Conservation (phyloP, 306 rosid genomes). For the Astragalus membranaceus region DNA sequence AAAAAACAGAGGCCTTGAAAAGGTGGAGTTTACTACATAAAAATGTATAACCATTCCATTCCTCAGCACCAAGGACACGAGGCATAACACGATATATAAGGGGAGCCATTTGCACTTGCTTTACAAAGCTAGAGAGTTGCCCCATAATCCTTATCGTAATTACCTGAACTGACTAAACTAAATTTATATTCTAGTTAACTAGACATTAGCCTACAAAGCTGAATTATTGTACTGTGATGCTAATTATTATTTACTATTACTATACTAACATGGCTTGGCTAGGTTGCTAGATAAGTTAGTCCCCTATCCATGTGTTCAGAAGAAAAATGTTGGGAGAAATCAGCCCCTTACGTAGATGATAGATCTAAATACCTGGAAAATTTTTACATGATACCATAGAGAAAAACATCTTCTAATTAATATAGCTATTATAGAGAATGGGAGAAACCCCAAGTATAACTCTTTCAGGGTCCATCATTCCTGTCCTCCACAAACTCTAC, state of each 20-base stretch:
- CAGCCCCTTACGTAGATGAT: no score
- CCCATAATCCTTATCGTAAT: neutral
- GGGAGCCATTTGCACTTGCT: neutral
- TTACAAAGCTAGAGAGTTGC: no score
- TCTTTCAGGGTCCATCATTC: conserved; percentile 34
- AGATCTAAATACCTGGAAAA: no score
- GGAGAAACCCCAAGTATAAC: conserved; percentile 21
- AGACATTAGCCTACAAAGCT: neutral
- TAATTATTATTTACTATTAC: neutral
- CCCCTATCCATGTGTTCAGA: no score
- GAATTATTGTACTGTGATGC: neutral
- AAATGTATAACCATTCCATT: neutral
- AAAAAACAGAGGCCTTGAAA: neutral
- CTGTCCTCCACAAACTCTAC: conserved; percentile 28
- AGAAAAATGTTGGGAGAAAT: no score
- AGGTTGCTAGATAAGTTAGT: no score
- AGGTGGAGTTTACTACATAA: neutral
- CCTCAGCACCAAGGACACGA: neutral
- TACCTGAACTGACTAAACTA: neutral
- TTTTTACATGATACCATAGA: conserved; percentile 7
- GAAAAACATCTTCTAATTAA: neutral
- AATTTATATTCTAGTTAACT: neutral
- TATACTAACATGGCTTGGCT: no score
- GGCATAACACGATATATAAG: neutral
- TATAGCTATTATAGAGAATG: neutral